Conservation (phyloP, 1,139 yeast species). For the Pneumocystis canis region DNA sequence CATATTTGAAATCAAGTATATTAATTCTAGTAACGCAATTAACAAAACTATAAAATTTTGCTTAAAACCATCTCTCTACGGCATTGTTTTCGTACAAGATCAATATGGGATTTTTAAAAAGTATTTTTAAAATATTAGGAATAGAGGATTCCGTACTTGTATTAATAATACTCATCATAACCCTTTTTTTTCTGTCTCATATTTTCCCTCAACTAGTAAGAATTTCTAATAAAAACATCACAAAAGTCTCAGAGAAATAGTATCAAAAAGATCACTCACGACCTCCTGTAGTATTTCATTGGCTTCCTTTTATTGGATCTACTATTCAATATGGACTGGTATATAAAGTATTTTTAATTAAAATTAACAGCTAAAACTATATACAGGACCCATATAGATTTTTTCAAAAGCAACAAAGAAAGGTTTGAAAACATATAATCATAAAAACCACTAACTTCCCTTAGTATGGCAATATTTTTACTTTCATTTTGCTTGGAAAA, state of each 20-base stretch:
- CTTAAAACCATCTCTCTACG: neutral
- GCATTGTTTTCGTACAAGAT: neutral
- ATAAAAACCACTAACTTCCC: neutral
- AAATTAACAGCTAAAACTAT: constrained; percentile 43
- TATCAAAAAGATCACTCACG: constrained; percentile 32
- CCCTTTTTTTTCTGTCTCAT: neutral
- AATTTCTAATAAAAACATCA: neutral
- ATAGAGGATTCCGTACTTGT: neutral
- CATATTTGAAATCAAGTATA: no score
- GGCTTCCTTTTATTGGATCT: constrained; percentile 93
- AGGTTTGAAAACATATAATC: neutral
- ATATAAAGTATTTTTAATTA: constrained; percentile 77
- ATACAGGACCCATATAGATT: neutral
- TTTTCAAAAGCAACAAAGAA: neutral
- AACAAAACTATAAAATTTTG: neutral
- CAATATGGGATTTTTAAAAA: neutral
- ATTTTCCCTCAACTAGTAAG: neutral
- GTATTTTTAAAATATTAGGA: neutral
- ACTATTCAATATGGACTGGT: constrained; percentile 80
- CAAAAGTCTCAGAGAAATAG: neutral
- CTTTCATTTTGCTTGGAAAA: constrained; percentile 76
- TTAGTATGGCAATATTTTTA: constrained; percentile 72
- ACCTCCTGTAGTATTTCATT: constrained; percentile 79
- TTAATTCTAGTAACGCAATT: no score
- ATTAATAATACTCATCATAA: neutral